Conservation (phyloP, 306 rosid species). For the Datisca glomerata region DNA sequence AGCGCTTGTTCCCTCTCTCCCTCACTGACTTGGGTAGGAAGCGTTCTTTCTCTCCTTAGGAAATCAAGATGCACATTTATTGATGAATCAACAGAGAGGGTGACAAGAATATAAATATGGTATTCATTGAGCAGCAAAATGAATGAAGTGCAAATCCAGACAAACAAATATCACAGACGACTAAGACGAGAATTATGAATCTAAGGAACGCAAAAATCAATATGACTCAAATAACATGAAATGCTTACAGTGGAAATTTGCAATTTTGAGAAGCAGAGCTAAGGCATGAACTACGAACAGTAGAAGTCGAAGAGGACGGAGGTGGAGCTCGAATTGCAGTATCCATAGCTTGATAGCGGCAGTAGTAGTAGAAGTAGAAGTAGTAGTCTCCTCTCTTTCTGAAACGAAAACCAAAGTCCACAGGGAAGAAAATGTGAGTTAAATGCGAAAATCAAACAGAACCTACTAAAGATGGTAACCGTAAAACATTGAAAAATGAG, state of each 20-base stretch:
- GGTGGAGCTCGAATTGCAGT: slow-evolving; percentile 33
- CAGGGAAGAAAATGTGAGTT: not conserved
- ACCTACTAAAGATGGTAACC: too few species aligned
- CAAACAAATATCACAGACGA: not conserved
- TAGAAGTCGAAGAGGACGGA: slow-evolving; percentile 27
- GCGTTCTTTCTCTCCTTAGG: too few species aligned
- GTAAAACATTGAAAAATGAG: too few species aligned
- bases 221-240: not conserved
- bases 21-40: too few species aligned
- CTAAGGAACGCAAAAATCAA: too few species aligned
- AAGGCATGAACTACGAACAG: slow-evolving; percentile 36
- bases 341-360: slow-evolving; percentile 21
- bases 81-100: too few species aligned
- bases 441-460: too few species aligned
- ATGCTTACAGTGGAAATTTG: slow-evolving; percentile 41
- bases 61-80: too few species aligned
- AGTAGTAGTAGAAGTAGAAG: not conserved
- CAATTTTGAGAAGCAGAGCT: slow-evolving; percentile 37
- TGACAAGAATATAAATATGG: too few species aligned
- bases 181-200: not conserved
- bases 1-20: too few species aligned
- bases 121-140: too few species aligned
- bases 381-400: not conserved
- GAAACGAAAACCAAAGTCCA: slow-evolving; percentile 3
- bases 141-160: not conserved